Conservation (phyloP, 1,139 yeast species). For the Diutina pseudorugosa region DNA sequence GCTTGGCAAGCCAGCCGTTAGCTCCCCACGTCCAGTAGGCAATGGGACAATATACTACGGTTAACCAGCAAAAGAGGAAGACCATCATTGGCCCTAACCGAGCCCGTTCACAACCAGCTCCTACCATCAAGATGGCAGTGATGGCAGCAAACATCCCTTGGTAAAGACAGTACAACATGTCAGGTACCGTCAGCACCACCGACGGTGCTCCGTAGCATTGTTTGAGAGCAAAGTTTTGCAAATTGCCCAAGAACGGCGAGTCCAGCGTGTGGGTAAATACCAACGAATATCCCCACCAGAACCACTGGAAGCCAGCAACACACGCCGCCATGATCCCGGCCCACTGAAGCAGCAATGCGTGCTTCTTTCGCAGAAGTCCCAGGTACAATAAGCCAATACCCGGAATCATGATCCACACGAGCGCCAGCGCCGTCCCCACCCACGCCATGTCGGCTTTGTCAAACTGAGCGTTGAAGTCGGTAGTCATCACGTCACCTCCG, state of each 20-base stretch:
- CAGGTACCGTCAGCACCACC: constrained; percentile 61
- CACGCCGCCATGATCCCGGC: constrained; percentile 86
- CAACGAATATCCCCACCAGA: constrained; percentile 92
- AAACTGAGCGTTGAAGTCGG: constrained; percentile 64
- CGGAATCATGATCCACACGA: constrained; percentile 92
- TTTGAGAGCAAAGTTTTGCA: constrained; percentile 69
- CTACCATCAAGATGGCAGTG: constrained; percentile 87
- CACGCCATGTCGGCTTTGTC: constrained; percentile 77
- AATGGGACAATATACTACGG: constrained; percentile 89
- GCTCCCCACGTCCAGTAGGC: constrained; percentile 98
- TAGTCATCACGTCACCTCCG: constrained; percentile 70
- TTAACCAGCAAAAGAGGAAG: constrained; percentile 84
- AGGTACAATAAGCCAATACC: constrained; percentile 87
- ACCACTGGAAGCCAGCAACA: constrained; percentile 84
- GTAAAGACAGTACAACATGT: constrained; percentile 75
- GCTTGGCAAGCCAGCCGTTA: constrained; percentile 71
- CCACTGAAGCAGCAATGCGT: constrained; percentile 83
- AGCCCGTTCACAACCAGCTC: constrained; percentile 98
- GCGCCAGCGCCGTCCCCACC: constrained; percentile 63
- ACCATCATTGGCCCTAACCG: constrained; percentile 93
- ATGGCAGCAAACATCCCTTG: constrained; percentile 95
- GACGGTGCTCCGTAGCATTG: constrained; percentile 75
- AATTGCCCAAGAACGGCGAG: constrained; percentile 64
- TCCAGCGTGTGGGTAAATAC: constrained; percentile 62
- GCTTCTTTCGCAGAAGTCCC: constrained; percentile 85